These are phyloP conservation scores for Striga hermonthica DNA, from an alignment of 305 asterid genomes.

Conservation along the genomic window DNA sequence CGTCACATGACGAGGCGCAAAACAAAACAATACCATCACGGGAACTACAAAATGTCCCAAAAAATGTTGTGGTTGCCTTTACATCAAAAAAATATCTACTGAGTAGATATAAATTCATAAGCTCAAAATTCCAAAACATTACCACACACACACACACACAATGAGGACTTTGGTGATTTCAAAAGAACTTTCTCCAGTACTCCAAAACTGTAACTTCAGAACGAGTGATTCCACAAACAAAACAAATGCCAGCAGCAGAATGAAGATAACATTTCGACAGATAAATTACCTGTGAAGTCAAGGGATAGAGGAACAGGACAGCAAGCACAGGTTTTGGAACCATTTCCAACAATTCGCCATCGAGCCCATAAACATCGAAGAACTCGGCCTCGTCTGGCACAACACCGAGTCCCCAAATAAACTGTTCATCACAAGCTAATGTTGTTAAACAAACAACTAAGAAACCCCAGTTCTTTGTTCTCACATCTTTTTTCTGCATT, in stretches of 20 bases:
- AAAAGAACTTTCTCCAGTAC: too few species aligned
- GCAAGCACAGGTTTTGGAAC: constrained; percentile 94
- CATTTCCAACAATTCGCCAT: constrained; percentile 85
- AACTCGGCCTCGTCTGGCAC: constrained; percentile 73
- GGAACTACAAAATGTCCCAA: constrained; percentile 3
- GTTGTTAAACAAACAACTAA: background rate
- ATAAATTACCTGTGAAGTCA: constrained; percentile 58
- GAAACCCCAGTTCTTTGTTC: too few species aligned
- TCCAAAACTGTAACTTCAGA: too few species aligned
- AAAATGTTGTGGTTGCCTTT: too few species aligned
- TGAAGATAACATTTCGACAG: background rate
- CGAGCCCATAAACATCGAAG: constrained; percentile 90
- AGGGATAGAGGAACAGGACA: constrained; percentile 80
- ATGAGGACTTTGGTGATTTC: too few species aligned
- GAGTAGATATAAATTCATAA: too few species aligned
- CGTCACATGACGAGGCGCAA: constrained; percentile 12
- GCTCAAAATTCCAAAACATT: too few species aligned
- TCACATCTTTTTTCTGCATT: too few species aligned
- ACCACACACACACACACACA: too few species aligned
- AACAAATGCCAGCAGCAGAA: too few species aligned
- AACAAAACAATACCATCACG: background rate
- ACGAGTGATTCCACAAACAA: too few species aligned
- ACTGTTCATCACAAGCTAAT: constrained; percentile 47
- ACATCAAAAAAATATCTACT: too few species aligned
- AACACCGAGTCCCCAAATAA: constrained; percentile 92